phyloP scores from a whole-genome alignment of 208 protist genomes.

The Leishmania martiniquensis region DNA sequence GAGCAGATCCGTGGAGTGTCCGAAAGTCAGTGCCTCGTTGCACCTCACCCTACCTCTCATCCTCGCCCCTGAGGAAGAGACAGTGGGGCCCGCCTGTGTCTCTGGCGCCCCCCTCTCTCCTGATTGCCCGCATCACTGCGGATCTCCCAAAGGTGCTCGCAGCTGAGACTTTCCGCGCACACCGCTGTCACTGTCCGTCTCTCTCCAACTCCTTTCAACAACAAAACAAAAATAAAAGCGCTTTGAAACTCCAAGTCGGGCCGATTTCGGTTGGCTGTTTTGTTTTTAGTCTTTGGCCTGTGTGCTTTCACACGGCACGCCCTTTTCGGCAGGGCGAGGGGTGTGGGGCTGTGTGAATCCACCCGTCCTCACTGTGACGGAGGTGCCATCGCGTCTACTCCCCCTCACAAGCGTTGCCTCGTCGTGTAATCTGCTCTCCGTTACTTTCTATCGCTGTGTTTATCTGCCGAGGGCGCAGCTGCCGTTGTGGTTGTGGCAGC shows the following conservation, averaged over 20 bases:
- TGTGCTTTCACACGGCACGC: not conserved
- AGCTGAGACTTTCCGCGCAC: too few relatives aligned
- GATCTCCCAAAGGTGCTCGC: not conserved
- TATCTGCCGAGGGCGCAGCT: not conserved
- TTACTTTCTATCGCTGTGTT: not conserved
- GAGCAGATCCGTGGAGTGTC: not conserved
- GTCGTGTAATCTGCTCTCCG: not conserved
- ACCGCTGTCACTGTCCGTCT: too few relatives aligned
- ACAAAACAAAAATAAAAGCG: too few relatives aligned
- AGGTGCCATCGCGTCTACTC: not conserved
- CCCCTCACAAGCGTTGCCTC: not conserved
- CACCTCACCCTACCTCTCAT: not conserved
- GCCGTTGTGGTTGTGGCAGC: not conserved
- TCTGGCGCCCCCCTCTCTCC: not conserved
- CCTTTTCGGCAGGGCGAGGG: not conserved
- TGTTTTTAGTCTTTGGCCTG: not conserved
- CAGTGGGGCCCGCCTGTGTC: not conserved
- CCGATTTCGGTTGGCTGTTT: too few relatives aligned
- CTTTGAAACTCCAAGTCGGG: too few relatives aligned
- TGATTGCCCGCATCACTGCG: not conserved
- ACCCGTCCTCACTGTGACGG: not conserved
- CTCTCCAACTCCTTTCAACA: too few relatives aligned
- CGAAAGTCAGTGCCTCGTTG: not conserved
- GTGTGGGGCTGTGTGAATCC: not conserved
- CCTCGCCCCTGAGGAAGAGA: not conserved